These are phyloP conservation scores for Taphrina pruni DNA, from an alignment of 1,139 yeast species.

Conservation along the genomic window DNA sequence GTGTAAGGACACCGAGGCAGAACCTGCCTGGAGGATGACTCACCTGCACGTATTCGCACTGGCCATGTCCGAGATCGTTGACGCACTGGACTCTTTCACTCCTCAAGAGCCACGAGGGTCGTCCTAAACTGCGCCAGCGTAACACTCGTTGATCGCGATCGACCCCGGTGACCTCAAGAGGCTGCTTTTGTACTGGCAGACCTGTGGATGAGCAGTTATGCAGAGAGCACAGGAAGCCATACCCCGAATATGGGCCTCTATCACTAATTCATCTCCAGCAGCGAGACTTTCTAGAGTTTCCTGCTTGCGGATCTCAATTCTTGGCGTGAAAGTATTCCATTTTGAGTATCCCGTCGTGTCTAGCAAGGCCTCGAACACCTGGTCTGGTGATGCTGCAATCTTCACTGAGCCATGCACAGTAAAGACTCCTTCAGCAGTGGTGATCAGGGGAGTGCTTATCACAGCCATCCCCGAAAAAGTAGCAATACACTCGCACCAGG, in stretches of 20 bases:
- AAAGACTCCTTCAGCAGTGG: slow-evolving; percentile 14
- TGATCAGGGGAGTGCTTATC: slow-evolving; percentile 4
- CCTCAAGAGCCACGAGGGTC: slow-evolving; percentile 14
- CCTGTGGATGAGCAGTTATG: background rate
- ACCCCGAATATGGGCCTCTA: slow-evolving; percentile 22
- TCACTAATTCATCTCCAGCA: slow-evolving; percentile 3
- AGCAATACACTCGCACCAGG: background rate
- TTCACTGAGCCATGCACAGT: slow-evolving; percentile 6
- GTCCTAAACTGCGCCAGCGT: slow-evolving; percentile 19
- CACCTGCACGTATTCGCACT: slow-evolving; percentile 9
- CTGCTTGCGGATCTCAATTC: too few relatives aligned
- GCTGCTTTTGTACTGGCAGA: slow-evolving; percentile 10
- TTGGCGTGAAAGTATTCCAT: slow-evolving; percentile 24
- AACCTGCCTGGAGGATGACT: background rate
- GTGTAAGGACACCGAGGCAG: background rate
- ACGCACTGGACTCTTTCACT: slow-evolving; percentile 25
- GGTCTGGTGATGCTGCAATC: background rate
- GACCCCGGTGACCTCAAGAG: background rate
- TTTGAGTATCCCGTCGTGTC: background rate
- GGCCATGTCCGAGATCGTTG: slow-evolving; percentile 1
- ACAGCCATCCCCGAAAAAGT: background rate
- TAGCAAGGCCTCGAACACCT: background rate
- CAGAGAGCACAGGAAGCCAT: background rate
- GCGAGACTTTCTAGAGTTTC: background rate
- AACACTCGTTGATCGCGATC: background rate